A percentile compares a stretch with the other conserved stretches of the same genome.
phyloP scores from a whole-genome alignment of 1,284 basidiomycete species.

The Neonothopanus nambi region DNA sequence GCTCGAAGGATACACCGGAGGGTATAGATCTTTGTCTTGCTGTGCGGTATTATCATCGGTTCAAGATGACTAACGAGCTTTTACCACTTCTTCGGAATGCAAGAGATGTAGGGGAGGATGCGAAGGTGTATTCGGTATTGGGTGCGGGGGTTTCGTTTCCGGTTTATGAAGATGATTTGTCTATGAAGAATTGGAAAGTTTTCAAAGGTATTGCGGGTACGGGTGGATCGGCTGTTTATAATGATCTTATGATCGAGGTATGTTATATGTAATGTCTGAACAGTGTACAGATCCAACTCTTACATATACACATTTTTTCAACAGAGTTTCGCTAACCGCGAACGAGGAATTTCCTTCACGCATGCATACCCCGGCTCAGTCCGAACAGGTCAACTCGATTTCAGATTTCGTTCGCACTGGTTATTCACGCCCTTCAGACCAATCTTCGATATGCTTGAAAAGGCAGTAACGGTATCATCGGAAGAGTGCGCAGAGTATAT shows the following conservation, averaged over 20 bases:
- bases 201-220: conserved; percentile 1
- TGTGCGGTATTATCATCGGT: conserved; percentile 15
- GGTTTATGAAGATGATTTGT: conserved; percentile 12
- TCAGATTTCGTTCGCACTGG: too few species aligned
- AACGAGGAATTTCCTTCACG: too few species aligned
- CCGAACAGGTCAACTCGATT: too few species aligned
- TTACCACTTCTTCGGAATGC: conserved; percentile 10
- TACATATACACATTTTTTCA: conserved; percentile 14
- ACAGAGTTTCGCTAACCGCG: too few species aligned
- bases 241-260: conserved; percentile 15
- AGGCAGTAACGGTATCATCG: too few species aligned
- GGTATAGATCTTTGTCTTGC: conserved; percentile 8
- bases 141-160: conserved; percentile 2
- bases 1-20: conserved; percentile 2
- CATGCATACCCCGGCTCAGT: too few species aligned
- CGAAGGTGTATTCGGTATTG: too few species aligned
- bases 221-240: conserved; percentile 10
- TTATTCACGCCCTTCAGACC: too few species aligned
- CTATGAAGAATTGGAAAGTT: conserved; percentile 7
- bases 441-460: too few species aligned
- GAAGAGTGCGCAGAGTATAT: too few species aligned
- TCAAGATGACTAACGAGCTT: conserved; percentile 12
- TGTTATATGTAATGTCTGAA: not conserved
- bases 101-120: too few species aligned
- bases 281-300: not conserved